Conservation (phyloP, 1,139 yeast species). For the Lodderomyces margitis region DNA sequence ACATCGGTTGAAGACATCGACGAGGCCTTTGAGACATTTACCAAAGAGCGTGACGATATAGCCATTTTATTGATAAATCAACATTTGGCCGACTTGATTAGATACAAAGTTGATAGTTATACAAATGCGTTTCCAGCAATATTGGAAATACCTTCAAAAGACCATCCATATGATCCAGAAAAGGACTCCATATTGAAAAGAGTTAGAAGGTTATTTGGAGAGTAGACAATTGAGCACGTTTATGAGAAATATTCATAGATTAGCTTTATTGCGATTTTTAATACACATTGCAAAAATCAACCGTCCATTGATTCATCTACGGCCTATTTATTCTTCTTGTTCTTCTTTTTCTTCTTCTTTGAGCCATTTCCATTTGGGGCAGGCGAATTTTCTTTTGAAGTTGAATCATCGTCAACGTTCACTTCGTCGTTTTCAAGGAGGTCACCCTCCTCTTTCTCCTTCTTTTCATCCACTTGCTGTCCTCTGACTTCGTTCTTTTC, state of each 20-base stretch:
- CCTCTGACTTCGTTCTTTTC: conserved; percentile 3
- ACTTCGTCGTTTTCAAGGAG: conserved; percentile 25
- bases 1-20: conserved; percentile 77
- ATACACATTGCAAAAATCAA: no score
- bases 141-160: conserved; percentile 95
- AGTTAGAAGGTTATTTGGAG: conserved; percentile 93
- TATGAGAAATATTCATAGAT: neutral
- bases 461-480: conserved; percentile 12
- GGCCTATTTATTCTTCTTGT: conserved; percentile 16
- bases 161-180: conserved; percentile 97
- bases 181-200: conserved; percentile 94
- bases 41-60: conserved; percentile 77
- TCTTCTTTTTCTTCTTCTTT: conserved; percentile 17
- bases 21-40: conserved; percentile 71
- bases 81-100: conserved; percentile 88
- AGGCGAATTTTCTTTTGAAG: conserved; percentile 1
- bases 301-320: no score
- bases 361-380: conserved; percentile 5
- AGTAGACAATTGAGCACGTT: conserved; percentile 42
- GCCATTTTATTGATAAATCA: conserved; percentile 93
- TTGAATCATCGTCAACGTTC: conserved; percentile 16
- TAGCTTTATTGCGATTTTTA: conserved; percentile 2
- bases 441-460: conserved; percentile 6
- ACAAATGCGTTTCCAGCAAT: conserved; percentile 95
- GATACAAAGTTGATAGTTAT: conserved; percentile 78